These are phyloP conservation scores for Striga asiatica DNA, from an alignment of 257 asterid species.

Conservation along the genomic window DNA sequence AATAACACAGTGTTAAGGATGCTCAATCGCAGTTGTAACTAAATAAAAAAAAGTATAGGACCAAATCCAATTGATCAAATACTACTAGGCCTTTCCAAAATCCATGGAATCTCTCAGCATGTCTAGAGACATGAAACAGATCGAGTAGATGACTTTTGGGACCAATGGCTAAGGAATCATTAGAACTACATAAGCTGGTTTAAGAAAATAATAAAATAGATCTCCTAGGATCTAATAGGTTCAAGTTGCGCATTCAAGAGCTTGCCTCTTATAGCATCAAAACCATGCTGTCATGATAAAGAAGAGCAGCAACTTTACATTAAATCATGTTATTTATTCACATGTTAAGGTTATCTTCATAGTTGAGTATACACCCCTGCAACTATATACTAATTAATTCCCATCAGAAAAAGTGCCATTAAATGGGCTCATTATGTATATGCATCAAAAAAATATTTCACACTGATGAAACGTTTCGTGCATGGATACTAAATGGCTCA, in stretches of 20 bases:
- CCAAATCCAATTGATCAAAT: no score
- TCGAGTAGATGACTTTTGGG: not conserved
- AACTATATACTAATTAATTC: not conserved
- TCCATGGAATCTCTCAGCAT: no score
- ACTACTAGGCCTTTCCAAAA: no score
- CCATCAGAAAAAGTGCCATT: constrained; percentile 5
- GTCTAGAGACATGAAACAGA: no score
- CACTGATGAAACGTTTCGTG: not conserved
- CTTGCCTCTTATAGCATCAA: not conserved
- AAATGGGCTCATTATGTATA: not conserved
- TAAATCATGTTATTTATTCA: not conserved
- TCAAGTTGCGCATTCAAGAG: not conserved
- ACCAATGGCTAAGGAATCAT: not conserved
- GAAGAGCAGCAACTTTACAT: not conserved
- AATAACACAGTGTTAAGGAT: not conserved
- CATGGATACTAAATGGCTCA: not conserved
- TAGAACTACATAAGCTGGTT: not conserved
- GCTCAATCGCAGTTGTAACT: not conserved
- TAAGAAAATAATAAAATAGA: not conserved
- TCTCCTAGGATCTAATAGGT: not conserved
- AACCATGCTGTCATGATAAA: not conserved
- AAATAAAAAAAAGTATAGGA: not conserved
- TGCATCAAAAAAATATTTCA: not conserved
- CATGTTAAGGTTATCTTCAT: not conserved
- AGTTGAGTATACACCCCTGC: no score